Base-by-base conservation (phyloP, 75 land plant genomes). In the Cupressus sempervirens region DNA sequence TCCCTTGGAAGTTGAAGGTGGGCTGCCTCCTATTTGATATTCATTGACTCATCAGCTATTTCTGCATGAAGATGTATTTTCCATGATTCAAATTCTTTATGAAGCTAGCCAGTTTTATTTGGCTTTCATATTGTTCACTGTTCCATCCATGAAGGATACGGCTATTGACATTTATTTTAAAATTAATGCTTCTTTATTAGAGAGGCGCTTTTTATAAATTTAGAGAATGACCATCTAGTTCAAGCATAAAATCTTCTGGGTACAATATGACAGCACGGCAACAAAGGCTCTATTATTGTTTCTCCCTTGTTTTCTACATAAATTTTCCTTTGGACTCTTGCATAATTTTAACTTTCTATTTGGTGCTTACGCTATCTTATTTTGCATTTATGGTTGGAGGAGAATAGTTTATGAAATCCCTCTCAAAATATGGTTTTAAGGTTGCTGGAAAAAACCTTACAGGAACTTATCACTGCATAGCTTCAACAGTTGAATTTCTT, bases 91-190 rank as follows among this genome's bases (percentile, higher is more conserved):
- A 43, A 79, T 79, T 79, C 52, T 45, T 79, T 79, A 50, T 13
- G n/a, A 48, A 79, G n/a, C 45, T 40, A 76, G 79, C 81, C 52
- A 79, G 81, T n/a, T 79, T 79, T 20, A 79, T 79, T 43, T 79
- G 81, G 81, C 48, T 79, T 79, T 45, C 81, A 45, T 40, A 45
- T 79, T 79, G 30, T 41, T 45, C 13, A 40, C 46, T 79, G 81
- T 79, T 79, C 81, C 30, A 43, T 79, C 81, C 50, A 43, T 79
- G 10, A 43, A 79, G 81, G 81, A 43, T 79, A 30, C 46, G 29
- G 80, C 50, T 79, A 79, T 45, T 79, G 30, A 79, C n/a, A 79
- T 79, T 79, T 26, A 45, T 79, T 79, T 41, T 30, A 32, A 72
- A 14, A 32, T 72, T 43, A 77, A n/a, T 23, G 3, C 7, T 77